Evolutionary conservation across 208 protist genomes (phyloP), one percentile per base, ranked within the genome.

Genomic region (Leishmania mexicana): DNA sequence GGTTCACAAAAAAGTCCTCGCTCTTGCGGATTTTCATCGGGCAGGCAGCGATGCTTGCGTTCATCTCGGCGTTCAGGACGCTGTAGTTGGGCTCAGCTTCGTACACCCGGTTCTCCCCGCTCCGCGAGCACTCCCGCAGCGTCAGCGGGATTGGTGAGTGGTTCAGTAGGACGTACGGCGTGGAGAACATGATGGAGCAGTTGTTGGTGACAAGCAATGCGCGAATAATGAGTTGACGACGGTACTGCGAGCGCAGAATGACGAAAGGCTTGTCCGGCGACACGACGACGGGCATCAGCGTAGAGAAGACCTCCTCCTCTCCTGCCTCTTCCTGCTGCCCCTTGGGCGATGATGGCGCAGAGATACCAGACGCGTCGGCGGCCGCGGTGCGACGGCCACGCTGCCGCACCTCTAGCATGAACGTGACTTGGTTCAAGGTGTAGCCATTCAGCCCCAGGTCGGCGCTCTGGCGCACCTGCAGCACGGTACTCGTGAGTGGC

Each of bases 1-100:
- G 40, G 78, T 90, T 94, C 28, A 97, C 95, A 81, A 96, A 96
- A 78, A 97, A 95, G 76, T 92, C 81, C 42, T 91, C 87, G 31
- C 77, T 76, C 75, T 88, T 82, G 49, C 79, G 68, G n/a, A 81
- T 65, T 31, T 76, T 80, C 19, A 74, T 81, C 45, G 95, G 91
- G 58, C 87, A 76, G 54, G 95, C 95, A 35, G 88, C 86, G 60
- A 95, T 81, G 49, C 89, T 81, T 17, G 64, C 74, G 65, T 87
- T 83, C 93, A 95, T 96, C 13, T 88, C 83, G 1, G 88, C 80
- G 47, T 86, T 87, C 62, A 97, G 84, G 54, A 86, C 62, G 40
- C 64, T 83, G 85, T 86, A 97, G 84, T 96, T 96, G 31, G 86
- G 87, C 60, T 78, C 68, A 49, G 35, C 80, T 42, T 74, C 80